Evolutionary conservation across 768 basidiomycete species (phyloP), one percentile per base, ranked within the genome.

Genomic region (Tricholomella constricta): DNA sequence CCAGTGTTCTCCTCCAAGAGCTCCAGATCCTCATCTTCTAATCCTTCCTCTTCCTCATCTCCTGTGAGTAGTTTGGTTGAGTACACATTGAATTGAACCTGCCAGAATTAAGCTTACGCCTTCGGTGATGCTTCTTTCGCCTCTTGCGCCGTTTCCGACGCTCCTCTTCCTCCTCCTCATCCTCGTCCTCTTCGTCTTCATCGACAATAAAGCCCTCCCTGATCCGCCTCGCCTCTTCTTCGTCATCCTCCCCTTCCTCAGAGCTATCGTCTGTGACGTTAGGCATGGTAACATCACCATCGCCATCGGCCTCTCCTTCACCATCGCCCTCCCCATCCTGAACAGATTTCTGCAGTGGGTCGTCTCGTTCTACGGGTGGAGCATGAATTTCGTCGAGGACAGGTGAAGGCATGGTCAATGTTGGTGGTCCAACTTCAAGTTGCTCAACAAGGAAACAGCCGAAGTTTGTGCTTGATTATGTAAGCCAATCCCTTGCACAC

Each of bases 1-100:
- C 96, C 94, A 10, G 91, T 93, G 60, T 97, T 98, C 64, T 96
- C 96, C 59, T 78, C 97, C 78, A 76, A 85, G 78, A 83, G 61
- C 25, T 94, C 95, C 43, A 98, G 70, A 68, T 98, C 97, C 61
- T 98, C 97, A 29, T 98, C 97, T 58, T 97, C 94, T 45, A 98
- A 71, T 14, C 74, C 85, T 58, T 89, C 85, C 49, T 84, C 83
- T 54, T 84, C 81, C 57, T 79, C 75, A 62, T 74, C 75, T 69
- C 59, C 60, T 67, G 50, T 32, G 25, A 51, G 45, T 52, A 35
- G 57, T 56, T 36, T 22, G 42, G 34, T 57, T 51, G 10, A 52
- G 49, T 45, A 55, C 43, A 41, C 15, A 54, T 47, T 51, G 52
- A n/a, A 42, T 49, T 37, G 5, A 31, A 38, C 31, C 26, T 43